A percentile compares a stretch with the other conserved stretches of the same genome.
Conservation (phyloP, 2,329 filamentous ascomycete species). For the Aspergillus sp. region DNA sequence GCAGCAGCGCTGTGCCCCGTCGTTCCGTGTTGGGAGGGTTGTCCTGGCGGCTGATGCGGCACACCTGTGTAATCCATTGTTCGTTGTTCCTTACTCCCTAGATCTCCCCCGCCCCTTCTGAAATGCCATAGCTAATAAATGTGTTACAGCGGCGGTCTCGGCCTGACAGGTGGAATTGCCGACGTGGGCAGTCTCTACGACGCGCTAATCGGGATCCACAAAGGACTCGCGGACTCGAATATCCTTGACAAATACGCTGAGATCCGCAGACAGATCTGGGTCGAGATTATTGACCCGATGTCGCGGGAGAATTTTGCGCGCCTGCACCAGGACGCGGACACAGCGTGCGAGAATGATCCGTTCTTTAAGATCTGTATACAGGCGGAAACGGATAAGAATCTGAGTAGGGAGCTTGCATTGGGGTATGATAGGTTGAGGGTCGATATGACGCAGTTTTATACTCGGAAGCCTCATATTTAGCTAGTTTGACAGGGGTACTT, state of each 20-base stretch:
- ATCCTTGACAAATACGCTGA: constrained; percentile 48
- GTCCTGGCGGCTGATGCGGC: constrained; percentile 62
- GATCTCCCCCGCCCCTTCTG: too few species aligned
- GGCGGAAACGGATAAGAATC: constrained; percentile 29
- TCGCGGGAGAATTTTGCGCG: constrained; percentile 45
- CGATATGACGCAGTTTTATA: constrained; percentile 36
- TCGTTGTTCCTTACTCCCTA: constrained; percentile 14
- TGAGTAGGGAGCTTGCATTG: constrained; percentile 27
- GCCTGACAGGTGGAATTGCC: constrained; percentile 64
- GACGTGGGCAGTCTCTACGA: constrained; percentile 63
- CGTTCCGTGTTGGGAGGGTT: constrained; percentile 59
- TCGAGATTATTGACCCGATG: constrained; percentile 39
- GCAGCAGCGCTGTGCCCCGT: constrained; percentile 60
- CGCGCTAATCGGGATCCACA: constrained; percentile 51
- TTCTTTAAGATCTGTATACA: constrained; percentile 37
- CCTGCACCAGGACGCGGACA: constrained; percentile 37
- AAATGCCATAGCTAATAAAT: background rate
- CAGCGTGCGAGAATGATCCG: constrained; percentile 35
- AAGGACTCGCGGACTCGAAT: constrained; percentile 36
- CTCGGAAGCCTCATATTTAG: too few species aligned
- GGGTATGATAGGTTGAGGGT: constrained; percentile 31
- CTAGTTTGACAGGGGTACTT: too few species aligned
- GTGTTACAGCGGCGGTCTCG: constrained; percentile 55
- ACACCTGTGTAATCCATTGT: constrained; percentile 57
- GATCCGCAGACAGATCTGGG: constrained; percentile 41